These are phyloP conservation scores for Sporothrix inflata DNA, from an alignment of 2,329 filamentous ascomycete genomes.

Conservation along the genomic window DNA sequence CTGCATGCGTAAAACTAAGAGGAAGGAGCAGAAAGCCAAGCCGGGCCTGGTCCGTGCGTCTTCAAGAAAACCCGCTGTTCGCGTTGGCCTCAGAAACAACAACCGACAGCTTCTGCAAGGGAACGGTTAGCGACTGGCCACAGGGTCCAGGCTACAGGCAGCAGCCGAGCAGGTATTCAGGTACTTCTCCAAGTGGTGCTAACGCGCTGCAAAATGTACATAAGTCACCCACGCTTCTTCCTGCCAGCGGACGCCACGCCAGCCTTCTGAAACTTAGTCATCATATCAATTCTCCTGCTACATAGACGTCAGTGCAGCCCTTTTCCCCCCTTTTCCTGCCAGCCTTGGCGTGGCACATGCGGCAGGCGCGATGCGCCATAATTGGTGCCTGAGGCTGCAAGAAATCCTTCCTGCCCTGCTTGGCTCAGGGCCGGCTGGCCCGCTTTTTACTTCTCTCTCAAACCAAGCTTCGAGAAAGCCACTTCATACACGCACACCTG, in stretches of 20 bases:
- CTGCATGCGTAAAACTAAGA: slow-evolving; percentile 6
- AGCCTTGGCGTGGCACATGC: slow-evolving; percentile 17
- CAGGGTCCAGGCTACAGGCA: slow-evolving; percentile 13
- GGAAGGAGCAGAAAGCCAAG: slow-evolving; percentile 1
- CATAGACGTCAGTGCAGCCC: not conserved
- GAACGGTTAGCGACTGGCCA: slow-evolving; percentile 10
- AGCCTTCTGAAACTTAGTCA: slow-evolving; percentile 12
- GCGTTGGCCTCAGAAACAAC: not conserved
- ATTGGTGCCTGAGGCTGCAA: slow-evolving; percentile 16
- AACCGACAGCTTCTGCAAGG: slow-evolving; percentile 9
- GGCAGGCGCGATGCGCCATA: not conserved
- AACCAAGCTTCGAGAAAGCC: slow-evolving; percentile 25
- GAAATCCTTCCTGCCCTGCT: not conserved
- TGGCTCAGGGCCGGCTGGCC: slow-evolving; percentile 11
- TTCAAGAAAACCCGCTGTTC: slow-evolving; percentile 12
- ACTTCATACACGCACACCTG: slow-evolving; percentile 17
- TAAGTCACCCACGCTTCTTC: not conserved
- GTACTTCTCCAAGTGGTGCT: not conserved
- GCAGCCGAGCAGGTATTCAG: not conserved
- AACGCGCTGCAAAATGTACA: not conserved
- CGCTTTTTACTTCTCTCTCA: slow-evolving; percentile 23
- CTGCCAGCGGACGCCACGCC: not conserved
- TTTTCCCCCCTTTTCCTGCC: not conserved
- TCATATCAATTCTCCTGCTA: not conserved
- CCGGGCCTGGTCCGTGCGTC: slow-evolving; percentile 28